Percentiles rank a stretch among this genome's conserved stretches.
These are phyloP conservation scores for Aspergillus brasiliensis DNA, from an alignment of 2,329 filamentous ascomycete genomes.

Conservation along the genomic window DNA sequence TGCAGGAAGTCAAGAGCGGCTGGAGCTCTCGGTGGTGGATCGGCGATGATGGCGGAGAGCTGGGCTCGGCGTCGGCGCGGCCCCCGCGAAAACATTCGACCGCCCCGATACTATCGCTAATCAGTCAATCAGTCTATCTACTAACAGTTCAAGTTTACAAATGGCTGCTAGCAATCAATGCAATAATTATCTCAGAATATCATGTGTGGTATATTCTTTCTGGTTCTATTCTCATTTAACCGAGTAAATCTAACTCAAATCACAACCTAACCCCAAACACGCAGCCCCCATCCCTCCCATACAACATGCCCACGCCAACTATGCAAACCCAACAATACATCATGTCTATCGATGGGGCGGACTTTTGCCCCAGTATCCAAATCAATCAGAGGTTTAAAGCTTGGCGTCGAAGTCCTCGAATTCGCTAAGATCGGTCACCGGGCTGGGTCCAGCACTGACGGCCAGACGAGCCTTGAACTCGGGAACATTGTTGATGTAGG, in stretches of 20 bases:
- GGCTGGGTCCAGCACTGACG: conserved; percentile 70
- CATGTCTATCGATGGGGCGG: not conserved
- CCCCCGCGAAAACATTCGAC: conserved; percentile 33
- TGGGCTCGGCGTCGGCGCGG: not conserved
- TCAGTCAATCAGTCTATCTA: not conserved
- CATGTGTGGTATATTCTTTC: not conserved
- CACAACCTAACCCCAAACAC: not conserved
- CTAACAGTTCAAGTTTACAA: too few relatives aligned
- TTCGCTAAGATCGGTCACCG: conserved; percentile 74
- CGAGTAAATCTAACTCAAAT: not conserved
- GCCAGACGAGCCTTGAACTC: conserved; percentile 76
- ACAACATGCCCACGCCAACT: not conserved
- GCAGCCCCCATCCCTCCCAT: not conserved
- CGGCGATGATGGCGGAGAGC: not conserved
- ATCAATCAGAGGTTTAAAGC: conserved; percentile 54
- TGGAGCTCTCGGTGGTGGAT: not conserved
- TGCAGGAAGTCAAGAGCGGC: not conserved
- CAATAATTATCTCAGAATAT: not conserved
- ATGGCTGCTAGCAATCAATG: too few relatives aligned
- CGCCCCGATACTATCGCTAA: conserved; percentile 14
- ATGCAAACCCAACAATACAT: not conserved
- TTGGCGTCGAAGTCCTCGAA: conserved; percentile 87
- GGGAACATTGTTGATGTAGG: conserved; percentile 74
- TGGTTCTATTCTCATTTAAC: not conserved
- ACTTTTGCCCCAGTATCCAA: not conserved